phyloP scores from a whole-genome alignment of 148 eudicot genomes.

The Fagopyrum tataricum region DNA sequence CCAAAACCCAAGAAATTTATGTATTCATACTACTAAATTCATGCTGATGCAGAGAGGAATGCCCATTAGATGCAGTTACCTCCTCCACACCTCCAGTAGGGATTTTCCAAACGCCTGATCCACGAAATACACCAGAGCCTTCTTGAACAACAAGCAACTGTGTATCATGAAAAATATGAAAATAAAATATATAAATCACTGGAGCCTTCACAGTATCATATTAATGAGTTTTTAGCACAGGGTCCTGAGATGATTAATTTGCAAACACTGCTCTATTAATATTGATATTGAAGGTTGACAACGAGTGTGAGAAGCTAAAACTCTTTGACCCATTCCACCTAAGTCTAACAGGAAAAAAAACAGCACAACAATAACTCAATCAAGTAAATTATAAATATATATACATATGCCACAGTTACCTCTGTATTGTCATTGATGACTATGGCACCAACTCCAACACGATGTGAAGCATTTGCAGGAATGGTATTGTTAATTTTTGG shows the following conservation, averaged over 20 bases:
- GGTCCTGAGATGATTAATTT: not conserved
- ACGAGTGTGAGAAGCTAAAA: not conserved
- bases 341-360: not conserved
- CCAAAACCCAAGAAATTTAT: not conserved
- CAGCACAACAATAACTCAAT: not conserved
- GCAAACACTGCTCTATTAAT: not conserved
- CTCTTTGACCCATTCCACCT: not conserved
- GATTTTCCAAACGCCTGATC: slow-evolving; percentile 75
- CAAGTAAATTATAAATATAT: not conserved
- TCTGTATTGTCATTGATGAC: slow-evolving; percentile 63
- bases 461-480: slow-evolving; percentile 79
- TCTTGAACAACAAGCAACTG: slow-evolving; percentile 88
- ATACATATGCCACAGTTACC: slow-evolving; percentile 25
- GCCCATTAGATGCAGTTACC: slow-evolving; percentile 27
- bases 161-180: not conserved
- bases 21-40: not conserved
- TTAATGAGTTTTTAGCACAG: not conserved
- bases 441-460: slow-evolving; percentile 68
- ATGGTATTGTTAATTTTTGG: slow-evolving; percentile 53
- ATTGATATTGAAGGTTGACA: not conserved
- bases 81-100: slow-evolving; percentile 86
- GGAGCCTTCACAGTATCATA: not conserved
- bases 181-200: not conserved
- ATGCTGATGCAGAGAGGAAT: not conserved
- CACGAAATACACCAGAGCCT: slow-evolving; percentile 44